Evolutionary conservation across 176 grass and related monocot species (phyloP).

Genomic region (Paspalum vaginatum): DNA sequence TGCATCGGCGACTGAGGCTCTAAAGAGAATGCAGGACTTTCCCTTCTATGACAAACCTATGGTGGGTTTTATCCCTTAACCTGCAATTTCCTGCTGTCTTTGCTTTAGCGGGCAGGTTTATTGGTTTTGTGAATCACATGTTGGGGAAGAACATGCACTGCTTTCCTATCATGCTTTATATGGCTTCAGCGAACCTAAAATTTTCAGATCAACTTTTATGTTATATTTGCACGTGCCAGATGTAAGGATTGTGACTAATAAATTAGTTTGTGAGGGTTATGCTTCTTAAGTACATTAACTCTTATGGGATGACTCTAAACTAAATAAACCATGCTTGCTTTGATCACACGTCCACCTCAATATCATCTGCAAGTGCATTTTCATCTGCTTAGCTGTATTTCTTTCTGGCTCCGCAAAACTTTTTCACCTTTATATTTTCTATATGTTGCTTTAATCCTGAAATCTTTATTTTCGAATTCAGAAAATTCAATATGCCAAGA

Average conservation of each 20-base stretch:
- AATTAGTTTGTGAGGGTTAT: slow-evolving; percentile 10
- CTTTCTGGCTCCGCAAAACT: slow-evolving; percentile 19
- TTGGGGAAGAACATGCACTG: not conserved
- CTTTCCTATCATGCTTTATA: not conserved
- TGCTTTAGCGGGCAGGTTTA: not conserved
- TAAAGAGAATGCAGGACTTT: slow-evolving; percentile 93
- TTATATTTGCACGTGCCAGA: not conserved
- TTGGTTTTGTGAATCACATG: slow-evolving; percentile 5
- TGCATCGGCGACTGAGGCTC: slow-evolving; percentile 80
- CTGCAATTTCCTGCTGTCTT: not conserved
- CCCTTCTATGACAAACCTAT: slow-evolving; percentile 96
- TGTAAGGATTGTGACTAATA: not conserved
- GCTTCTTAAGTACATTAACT: not conserved
- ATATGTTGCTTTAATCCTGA: not conserved
- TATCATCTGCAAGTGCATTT: not conserved
- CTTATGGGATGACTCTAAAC: not conserved
- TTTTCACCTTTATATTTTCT: not conserved
- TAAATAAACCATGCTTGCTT: not conserved
- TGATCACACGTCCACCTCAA: slow-evolving; percentile 1
- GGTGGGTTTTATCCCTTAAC: slow-evolving; percentile 52
- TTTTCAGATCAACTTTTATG: not conserved
- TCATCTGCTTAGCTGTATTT: slow-evolving; percentile 4
- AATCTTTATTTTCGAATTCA: slow-evolving; percentile 50
- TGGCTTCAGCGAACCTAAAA: not conserved
- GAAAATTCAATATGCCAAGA: slow-evolving; percentile 99